Base-by-base conservation (phyloP, 2,329 filamentous ascomycete genomes). In the Bimuria novae-zelandiae region DNA sequence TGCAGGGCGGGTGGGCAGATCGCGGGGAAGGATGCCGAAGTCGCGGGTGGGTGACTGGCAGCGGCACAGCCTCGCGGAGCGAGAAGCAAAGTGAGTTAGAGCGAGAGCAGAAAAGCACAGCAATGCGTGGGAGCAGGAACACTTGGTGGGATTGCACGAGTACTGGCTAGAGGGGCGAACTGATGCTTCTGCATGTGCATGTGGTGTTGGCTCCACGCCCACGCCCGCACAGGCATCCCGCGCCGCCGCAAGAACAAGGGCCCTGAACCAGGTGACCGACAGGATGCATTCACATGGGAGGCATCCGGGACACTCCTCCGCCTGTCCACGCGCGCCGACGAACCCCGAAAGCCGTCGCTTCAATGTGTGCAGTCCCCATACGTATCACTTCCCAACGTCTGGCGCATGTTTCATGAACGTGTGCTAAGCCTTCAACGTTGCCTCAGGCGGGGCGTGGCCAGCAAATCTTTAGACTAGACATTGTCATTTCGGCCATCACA, bases 21-120 rank as follows among this genome's bases (percentile, higher is more conserved):
- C 16, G 51, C 40, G 52, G 52, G 47, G 52, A 39, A 46, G 30
- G 44, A 35, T 11, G 40, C 51, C 44, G 44, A 27, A n/a, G n/a
- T 10, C n/a, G n/a, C n/a, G n/a, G n/a, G 44, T 33, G 48, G 33
- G 14, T 32, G 16, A 22, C 41, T 19, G 36, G 12, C 39, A 16
- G 36, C 40, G 35, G 36, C 37, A 30, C 33, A 35, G 49, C 39
- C 22, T 30, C 49, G n/a, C n/a, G n/a, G n/a, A n/a, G n/a, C n/a
- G n/a, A n/a, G n/a, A n/a, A n/a, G n/a, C n/a, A n/a, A n/a, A 27
- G 41, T 19, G 22, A 25, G 45, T 16, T 25, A 21, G 41, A 16
- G 30, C 33, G 33, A 36, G 19, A 14, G 36, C 17, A 6, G 35
- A n/a, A 22, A 8, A 10, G 19, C 21, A 25, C 10, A n/a, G n/a